These are phyloP conservation scores for Gentiana macrophylla DNA, from an alignment of 257 asterid genomes.

Conservation along the genomic window DNA sequence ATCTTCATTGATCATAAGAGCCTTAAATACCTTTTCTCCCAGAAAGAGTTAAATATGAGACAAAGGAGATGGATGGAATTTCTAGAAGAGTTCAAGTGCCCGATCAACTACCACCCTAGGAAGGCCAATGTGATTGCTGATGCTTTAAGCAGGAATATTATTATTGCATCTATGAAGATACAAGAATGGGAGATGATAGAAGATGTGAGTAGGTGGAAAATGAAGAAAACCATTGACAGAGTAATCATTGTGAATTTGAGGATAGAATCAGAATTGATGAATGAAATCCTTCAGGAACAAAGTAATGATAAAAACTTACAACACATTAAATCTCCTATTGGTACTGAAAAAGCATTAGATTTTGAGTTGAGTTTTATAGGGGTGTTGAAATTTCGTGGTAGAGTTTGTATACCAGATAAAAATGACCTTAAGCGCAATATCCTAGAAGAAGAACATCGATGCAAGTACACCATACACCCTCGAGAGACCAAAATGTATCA, in stretches of 20 bases:
- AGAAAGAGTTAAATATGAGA: not conserved
- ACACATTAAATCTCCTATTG: not conserved
- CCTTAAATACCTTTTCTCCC: not conserved
- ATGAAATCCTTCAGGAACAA: not conserved
- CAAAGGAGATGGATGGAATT: not conserved
- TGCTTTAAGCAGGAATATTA: not conserved
- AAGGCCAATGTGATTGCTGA: constrained; percentile 1
- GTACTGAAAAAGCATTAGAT: too few species aligned
- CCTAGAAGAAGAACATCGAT: not conserved
- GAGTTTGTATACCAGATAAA: too few species aligned
- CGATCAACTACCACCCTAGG: constrained; percentile 1
- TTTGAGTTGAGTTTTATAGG: too few species aligned
- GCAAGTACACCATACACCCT: not conserved
- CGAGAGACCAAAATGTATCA: not conserved
- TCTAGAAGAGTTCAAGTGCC: not conserved
- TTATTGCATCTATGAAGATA: not conserved
- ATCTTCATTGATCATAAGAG: constrained; percentile 1
- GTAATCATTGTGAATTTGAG: not conserved
- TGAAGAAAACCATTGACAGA: not conserved
- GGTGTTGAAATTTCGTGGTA: too few species aligned
- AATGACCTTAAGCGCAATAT: not conserved
- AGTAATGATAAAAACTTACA: not conserved
- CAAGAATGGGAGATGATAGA: not conserved
- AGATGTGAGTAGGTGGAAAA: not conserved
- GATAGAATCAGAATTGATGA: not conserved